phyloP scores from a whole-genome alignment of 1,284 basidiomycete species.

The Porogramme epimiltina region DNA sequence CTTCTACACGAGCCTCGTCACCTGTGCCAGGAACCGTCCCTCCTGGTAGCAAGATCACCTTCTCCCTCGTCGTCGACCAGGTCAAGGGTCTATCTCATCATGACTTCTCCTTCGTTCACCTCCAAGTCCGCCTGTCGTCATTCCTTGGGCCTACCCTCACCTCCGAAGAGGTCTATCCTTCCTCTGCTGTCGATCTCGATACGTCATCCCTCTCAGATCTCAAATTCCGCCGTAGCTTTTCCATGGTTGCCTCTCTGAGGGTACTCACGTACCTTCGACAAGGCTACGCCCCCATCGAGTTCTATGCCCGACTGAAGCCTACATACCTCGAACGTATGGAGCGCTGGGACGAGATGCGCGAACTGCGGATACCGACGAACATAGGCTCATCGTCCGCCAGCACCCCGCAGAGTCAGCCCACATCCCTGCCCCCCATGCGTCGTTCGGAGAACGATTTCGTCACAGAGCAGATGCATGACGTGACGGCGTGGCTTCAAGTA shows the following conservation, averaged over 20 bases:
- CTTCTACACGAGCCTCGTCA: constrained; percentile 70
- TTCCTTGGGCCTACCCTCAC: constrained; percentile 71
- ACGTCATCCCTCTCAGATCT: constrained; percentile 73
- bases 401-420: constrained; percentile 29
- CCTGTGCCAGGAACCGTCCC: constrained; percentile 65
- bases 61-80: constrained; percentile 82
- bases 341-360: constrained; percentile 88
- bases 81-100: constrained; percentile 87
- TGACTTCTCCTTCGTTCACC: constrained; percentile 83
- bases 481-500: constrained; percentile 85
- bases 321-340: constrained; percentile 88
- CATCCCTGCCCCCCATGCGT: constrained; percentile 73
- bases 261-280: constrained; percentile 72
- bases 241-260: constrained; percentile 74
- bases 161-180: constrained; percentile 84
- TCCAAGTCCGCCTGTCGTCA: constrained; percentile 82
- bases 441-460: constrained; percentile 92
- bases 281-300: constrained; percentile 83
- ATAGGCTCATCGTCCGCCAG: constrained; percentile 17
- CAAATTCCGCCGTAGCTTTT: constrained; percentile 80
- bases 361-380: constrained; percentile 48
- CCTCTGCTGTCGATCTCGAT: constrained; percentile 74
- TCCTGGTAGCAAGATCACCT: constrained; percentile 77
- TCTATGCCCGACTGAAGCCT: constrained; percentile 81
- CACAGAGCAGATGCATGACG: constrained; percentile 87